Evolutionary conservation across 2,329 filamentous ascomycete species (phyloP), one percentile per base, ranked within the genome.

Genomic region (Cladosporium sp.): DNA sequence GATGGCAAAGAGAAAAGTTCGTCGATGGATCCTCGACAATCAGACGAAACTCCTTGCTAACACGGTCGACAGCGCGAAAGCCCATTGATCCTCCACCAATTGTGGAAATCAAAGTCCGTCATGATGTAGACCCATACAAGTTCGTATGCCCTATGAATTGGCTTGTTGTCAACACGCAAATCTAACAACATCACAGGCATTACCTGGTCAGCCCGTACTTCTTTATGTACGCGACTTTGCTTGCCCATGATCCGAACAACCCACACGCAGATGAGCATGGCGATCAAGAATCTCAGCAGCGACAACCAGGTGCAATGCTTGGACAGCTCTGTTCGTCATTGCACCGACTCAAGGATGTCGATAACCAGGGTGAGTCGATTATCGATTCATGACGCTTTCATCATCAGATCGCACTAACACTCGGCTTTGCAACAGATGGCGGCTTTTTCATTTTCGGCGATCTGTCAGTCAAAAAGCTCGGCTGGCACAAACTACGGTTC

Each of bases 401-500:
- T 37, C 19, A 59, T 47, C 49, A 40, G 6, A 19, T 38, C 36
- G 20, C 36, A 12, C 54, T 56, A 49, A 56, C 20, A 28, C 34
- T 52, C 61, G n/a, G 42, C 5, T 20, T 49, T 19, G 54, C 42
- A 22, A 56, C 60, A 76, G 90, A 94, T 73, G 88, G 88, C 11
- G 90, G 87, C 0, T 95, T 92, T 75, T 96, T 96, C 69, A 87
- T 96, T n/a, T 96, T 95, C 73, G 89, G 89, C 5, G 91, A 96
- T 72, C 79, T 96, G 20, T 94, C 90, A 0, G 85, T 93, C 61
- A 88, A 88, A 69, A 79, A 85, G 22, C 84, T 89, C 66, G 92
- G 92, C 30, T 80, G 78, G 19, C 93, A 86, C 70, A 81, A 87
- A 37, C 80, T 96, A 39, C 83, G 86, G 58, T 96, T 96, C 70